phyloP scores from a whole-genome alignment of 2,329 filamentous ascomycete species.

The Pseudocercospora musae region DNA sequence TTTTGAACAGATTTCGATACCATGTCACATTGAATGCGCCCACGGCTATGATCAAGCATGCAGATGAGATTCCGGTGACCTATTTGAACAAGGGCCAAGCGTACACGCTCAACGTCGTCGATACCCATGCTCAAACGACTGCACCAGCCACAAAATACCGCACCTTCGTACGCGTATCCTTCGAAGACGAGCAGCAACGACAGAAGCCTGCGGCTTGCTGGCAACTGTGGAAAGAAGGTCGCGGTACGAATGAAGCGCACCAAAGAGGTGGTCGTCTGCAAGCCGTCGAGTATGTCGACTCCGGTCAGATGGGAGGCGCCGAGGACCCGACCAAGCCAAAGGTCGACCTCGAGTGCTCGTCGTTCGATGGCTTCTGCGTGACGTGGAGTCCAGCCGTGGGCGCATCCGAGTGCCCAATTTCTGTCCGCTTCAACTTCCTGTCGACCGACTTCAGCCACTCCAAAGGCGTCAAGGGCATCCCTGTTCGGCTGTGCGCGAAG shows the following conservation, averaged over 20 bases:
- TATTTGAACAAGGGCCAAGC: constrained; percentile 98
- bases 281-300: constrained; percentile 88
- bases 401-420: constrained; percentile 75
- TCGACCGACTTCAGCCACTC: constrained; percentile 99
- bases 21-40: constrained; percentile 87
- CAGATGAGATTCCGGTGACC: constrained; percentile 91
- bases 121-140: constrained; percentile 61
- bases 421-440: constrained; percentile 95
- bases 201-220: constrained; percentile 78
- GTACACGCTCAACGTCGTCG: constrained; percentile 80
- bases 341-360: constrained; percentile 58
- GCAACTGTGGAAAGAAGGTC: constrained; percentile 93
- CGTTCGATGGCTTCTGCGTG: constrained; percentile 92
- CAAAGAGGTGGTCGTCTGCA: constrained; percentile 88
- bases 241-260: constrained; percentile 93
- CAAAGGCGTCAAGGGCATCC: constrained; percentile 96
- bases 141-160: constrained; percentile 68
- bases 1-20: constrained; percentile 67
- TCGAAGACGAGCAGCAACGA: constrained; percentile 92
- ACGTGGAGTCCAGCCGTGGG: constrained; percentile 70
- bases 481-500: constrained; percentile 87
- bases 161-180: constrained; percentile 91
- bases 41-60: constrained; percentile 90
- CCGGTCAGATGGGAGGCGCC: constrained; percentile 53
- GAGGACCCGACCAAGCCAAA: constrained; percentile 47